These are phyloP conservation scores for Tylopilus balloui DNA, from an alignment of 768 basidiomycete species.

Conservation along the genomic window DNA sequence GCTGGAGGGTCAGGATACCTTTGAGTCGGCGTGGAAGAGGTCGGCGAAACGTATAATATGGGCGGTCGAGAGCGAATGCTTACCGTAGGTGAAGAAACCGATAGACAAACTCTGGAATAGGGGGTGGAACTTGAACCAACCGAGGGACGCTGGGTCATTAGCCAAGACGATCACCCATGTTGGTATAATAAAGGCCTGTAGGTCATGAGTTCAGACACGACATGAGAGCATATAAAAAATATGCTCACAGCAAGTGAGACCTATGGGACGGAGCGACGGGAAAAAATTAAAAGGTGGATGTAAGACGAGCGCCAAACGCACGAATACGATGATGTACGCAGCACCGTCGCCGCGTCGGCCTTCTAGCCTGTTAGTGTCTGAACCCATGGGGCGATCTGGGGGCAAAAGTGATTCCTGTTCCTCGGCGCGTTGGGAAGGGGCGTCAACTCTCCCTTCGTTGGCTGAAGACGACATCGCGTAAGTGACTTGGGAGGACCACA, in stretches of 20 bases:
- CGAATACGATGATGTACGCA: constrained; percentile 35
- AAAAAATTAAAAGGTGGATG: background rate
- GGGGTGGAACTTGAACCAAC: constrained; percentile 70
- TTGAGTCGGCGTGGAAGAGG: background rate
- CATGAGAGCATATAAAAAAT: background rate
- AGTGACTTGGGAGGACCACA: background rate
- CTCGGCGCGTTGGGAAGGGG: background rate
- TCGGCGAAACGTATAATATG: background rate
- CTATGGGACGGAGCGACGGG: constrained; percentile 4
- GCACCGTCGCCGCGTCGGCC: constrained; percentile 35
- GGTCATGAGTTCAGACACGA: background rate
- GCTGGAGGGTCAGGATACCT: constrained; percentile 76
- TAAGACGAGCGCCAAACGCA: constrained; percentile 20
- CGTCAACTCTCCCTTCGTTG: background rate
- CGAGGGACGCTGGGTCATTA: constrained; percentile 41
- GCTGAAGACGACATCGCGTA: constrained; percentile 1
- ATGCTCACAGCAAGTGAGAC: constrained; percentile 17
- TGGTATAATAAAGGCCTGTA: constrained; percentile 37
- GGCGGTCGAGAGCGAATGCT: constrained; percentile 4
- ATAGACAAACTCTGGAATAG: constrained; percentile 56
- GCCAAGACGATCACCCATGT: constrained; percentile 46
- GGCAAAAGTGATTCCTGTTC: constrained; percentile 19
- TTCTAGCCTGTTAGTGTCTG: constrained; percentile 33
- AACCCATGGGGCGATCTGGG: constrained; percentile 16
- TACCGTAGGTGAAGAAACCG: constrained; percentile 58